phyloP scores from a whole-genome alignment of 768 basidiomycete species.

The Pulveroboletus sp. region DNA sequence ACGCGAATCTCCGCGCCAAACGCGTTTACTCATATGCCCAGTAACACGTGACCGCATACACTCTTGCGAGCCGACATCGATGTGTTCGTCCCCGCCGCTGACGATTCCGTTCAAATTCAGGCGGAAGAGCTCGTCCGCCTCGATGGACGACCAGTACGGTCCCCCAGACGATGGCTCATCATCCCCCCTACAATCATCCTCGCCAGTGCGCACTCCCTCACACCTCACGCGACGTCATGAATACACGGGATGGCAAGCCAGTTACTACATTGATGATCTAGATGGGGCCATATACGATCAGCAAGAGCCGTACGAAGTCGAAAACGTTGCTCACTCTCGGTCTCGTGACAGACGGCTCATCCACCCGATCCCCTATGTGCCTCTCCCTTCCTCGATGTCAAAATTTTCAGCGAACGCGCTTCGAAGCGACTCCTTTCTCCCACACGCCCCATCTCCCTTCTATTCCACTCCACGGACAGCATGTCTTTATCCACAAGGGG shows the following conservation, averaged over 20 bases:
- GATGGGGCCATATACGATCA: neutral
- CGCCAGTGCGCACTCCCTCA: slow-evolving; percentile 16
- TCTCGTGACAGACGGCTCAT: neutral
- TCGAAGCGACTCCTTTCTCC: neutral
- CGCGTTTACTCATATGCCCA: slow-evolving; percentile 28
- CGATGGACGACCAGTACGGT: neutral
- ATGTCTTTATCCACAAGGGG: slow-evolving; percentile 6
- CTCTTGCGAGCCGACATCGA: slow-evolving; percentile 26
- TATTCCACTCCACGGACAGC: neutral
- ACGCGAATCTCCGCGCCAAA: slow-evolving; percentile 31
- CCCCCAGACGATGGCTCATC: slow-evolving; percentile 6
- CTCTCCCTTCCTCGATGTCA: slow-evolving; percentile 19
- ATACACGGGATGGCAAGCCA: slow-evolving; percentile 3
- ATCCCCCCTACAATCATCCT: slow-evolving; percentile 21
- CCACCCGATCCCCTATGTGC: neutral
- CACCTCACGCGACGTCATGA: slow-evolving; percentile 5
- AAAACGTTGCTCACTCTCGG: slow-evolving; percentile 1
- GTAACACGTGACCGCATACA: slow-evolving; percentile 32
- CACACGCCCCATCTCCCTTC: slow-evolving; percentile 3
- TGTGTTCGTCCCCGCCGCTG: slow-evolving; percentile 19
- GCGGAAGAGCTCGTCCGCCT: slow-evolving; percentile 22
- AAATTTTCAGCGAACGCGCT: slow-evolving; percentile 10
- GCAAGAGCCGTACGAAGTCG: neutral
- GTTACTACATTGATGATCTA: slow-evolving; percentile 1
- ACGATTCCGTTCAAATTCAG: slow-evolving; percentile 19